Evolutionary conservation across 345 rosid species (phyloP), one percentile per base, ranked within the genome.

Genomic region (Mangifera indica): DNA sequence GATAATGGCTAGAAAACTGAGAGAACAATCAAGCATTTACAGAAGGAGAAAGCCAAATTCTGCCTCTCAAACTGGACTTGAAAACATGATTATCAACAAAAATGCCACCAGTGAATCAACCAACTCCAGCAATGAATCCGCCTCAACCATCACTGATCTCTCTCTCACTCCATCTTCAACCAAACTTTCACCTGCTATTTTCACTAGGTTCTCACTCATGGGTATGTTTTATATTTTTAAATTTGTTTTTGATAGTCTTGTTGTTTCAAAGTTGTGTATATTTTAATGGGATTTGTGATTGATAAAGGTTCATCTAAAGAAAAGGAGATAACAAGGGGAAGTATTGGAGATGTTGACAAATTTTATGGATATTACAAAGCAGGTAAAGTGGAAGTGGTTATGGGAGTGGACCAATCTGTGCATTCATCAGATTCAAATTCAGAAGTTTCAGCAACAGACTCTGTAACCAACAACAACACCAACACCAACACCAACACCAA

Each of bases 1-100:
- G 59, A 88, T 94, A 65, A 88, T 87, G 92, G 97, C 98, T 2
- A 90, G 98, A 75, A 87, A 83, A 78, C 85, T 86, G 29, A 86
- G 97, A 69, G 93, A 91, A 73, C 90, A 81, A 60, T 86, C 90
- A 59, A 77, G 74, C 80, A 59, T 79, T 71, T 82, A 73, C 67
- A 72, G 83, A 66, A 79, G 84, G 66, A 83, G 88, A 61, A 89
- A 80, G 73, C 82, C 81, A 10, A 21, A 77, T 67, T 61, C 81
- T 63, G 24, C 32, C 51, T 61, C 67, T 51, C 80, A 26, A 44
- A 5, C 42, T 37, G 65, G 62, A 61, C 32, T 73, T 58, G 59
- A 72, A 37, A 37, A 37, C 55, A 54, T 54, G 37, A 74, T 40
- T 62, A 5, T 69, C 46, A 79, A 75, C 17, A 74, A 69, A 63